Evolutionary conservation across 2,329 filamentous ascomycete genomes (phyloP).

Genomic region (Aureobasidium melanogenum): DNA sequence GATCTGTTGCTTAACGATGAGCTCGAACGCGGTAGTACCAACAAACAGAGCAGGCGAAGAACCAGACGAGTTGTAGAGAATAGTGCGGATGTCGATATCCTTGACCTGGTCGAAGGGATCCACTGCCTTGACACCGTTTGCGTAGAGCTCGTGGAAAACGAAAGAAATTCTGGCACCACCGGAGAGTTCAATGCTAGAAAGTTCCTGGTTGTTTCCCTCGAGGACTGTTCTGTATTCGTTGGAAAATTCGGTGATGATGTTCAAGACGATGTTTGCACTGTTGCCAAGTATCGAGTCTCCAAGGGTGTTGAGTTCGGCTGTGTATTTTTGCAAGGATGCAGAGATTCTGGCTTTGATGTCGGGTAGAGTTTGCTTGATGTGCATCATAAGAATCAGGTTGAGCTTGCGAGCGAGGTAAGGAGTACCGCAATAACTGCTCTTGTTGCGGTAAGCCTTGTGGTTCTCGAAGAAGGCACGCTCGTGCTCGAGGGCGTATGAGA

Average conservation of each 20-base stretch:
- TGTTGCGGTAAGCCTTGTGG: conserved; percentile 97
- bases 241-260: conserved; percentile 98
- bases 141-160: conserved; percentile 97
- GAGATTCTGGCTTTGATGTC: conserved; percentile 97
- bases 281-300: conserved; percentile 95
- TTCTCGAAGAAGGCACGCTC: conserved; percentile 98
- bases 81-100: conserved; percentile 92
- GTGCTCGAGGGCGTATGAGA: conserved; percentile 79
- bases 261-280: conserved; percentile 90
- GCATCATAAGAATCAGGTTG: conserved; percentile 99
- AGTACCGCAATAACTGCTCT: conserved; percentile 96
- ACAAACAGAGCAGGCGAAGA: conserved; percentile 95
- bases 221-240: conserved; percentile 95
- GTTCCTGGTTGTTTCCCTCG: conserved; percentile 92
- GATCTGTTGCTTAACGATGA: conserved; percentile 98
- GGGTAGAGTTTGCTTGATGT: conserved; percentile 98
- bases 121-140: conserved; percentile 93
- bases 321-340: conserved; percentile 89
- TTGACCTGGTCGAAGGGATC: conserved; percentile 97
- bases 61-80: conserved; percentile 98
- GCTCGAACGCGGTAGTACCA: conserved; percentile 93
- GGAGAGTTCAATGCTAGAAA: conserved; percentile 88
- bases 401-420: conserved; percentile 94
- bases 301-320: conserved; percentile 67
- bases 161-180: conserved; percentile 98